These are phyloP conservation scores for Escovopsis sp. DNA, from an alignment of 2,329 filamentous ascomycete species.

Conservation along the genomic window DNA sequence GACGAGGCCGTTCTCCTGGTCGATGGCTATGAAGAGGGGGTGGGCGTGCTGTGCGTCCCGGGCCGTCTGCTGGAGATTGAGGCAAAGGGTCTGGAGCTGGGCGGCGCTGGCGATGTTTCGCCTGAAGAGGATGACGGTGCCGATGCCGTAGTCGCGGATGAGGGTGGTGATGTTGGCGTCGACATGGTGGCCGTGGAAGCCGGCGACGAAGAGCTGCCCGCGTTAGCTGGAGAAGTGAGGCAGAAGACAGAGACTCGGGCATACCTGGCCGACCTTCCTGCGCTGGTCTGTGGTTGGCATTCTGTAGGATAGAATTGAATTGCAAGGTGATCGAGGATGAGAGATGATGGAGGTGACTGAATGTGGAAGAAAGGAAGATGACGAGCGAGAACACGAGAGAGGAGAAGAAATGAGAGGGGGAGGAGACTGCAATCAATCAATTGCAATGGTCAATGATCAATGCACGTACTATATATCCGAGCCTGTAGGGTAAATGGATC, in stretches of 20 bases:
- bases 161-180: constrained; percentile 11
- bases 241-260: neutral
- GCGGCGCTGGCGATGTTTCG: constrained; percentile 11
- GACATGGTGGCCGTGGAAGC: constrained; percentile 11
- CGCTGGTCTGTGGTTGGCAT: constrained; percentile 8
- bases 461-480: too few species aligned
- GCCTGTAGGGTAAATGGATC: too few species aligned
- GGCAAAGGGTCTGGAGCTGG: constrained; percentile 11
- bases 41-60: constrained; percentile 12
- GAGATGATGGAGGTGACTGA: too few species aligned
- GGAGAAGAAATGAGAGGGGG: too few species aligned
- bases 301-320: neutral
- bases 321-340: too few species aligned
- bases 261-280: constrained; percentile 6
- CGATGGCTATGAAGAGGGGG: constrained; percentile 14
- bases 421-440: too few species aligned
- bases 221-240: neutral
- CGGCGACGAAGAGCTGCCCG: constrained; percentile 13
- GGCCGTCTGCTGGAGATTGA: constrained; percentile 11
- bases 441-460: too few species aligned
- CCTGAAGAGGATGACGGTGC: constrained; percentile 14
- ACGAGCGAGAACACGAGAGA: too few species aligned
- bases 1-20: constrained; percentile 15
- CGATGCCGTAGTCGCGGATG: constrained; percentile 13
- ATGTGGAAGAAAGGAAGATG: too few species aligned